A percentile compares a stretch with the other conserved stretches of the same genome.
Evolutionary conservation across 345 rosid species (phyloP).

Genomic region (Camelina laxa): DNA sequence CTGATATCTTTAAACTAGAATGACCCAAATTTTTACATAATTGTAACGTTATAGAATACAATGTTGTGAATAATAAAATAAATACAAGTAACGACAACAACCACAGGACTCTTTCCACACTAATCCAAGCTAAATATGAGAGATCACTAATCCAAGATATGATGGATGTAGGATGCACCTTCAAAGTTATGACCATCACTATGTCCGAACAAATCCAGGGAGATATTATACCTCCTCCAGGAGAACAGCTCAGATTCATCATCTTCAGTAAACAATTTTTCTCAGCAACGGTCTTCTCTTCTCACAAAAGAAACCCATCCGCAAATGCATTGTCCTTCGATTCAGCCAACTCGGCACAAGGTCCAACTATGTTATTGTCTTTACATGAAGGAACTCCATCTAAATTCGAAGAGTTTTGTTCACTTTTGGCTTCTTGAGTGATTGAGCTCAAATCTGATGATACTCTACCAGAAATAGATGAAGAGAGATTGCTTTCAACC

Average conservation of each 20-base stretch:
- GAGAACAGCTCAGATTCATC: conserved; percentile 25
- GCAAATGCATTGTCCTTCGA: conserved; percentile 36
- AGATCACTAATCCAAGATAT: no score
- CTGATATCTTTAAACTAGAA: neutral
- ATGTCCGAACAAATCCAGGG: conserved; percentile 22
- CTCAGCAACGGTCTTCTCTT: neutral
- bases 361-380: conserved; percentile 9
- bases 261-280: neutral
- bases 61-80: conserved; percentile 18
- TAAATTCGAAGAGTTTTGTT: conserved; percentile 11
- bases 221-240: conserved; percentile 17
- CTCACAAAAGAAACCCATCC: conserved; percentile 31
- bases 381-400: conserved; percentile 30
- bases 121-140: conserved; percentile 20
- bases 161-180: conserved; percentile 21
- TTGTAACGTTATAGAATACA: conserved; percentile 21
- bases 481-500: conserved; percentile 30
- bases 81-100: conserved; percentile 28
- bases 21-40: neutral
- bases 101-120: neutral
- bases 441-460: conserved; percentile 43
- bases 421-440: conserved; percentile 38
- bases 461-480: conserved; percentile 33
- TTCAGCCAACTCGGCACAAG: conserved; percentile 23
- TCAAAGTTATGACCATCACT: conserved; percentile 28